Conservation (phyloP, 2,329 filamentous ascomycete species). For the Ascochyta koolunga region DNA sequence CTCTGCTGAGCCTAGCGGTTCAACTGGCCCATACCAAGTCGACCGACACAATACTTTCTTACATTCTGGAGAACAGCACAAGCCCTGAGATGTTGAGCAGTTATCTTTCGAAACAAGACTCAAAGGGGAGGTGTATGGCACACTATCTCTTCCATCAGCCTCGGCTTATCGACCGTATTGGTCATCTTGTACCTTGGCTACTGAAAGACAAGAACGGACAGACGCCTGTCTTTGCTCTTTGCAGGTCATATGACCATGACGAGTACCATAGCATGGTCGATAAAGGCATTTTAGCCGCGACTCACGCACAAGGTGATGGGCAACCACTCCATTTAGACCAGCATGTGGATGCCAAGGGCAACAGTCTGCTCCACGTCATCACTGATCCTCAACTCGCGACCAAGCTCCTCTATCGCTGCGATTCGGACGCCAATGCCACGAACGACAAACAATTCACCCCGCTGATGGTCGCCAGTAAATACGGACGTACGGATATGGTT, state of each 20-base stretch:
- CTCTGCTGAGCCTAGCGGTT: conserved; percentile 85
- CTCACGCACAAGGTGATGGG: conserved; percentile 74
- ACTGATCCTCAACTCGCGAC: conserved; percentile 80
- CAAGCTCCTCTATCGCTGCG: conserved; percentile 79
- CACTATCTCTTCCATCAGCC: conserved; percentile 96
- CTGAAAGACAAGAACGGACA: conserved; percentile 95
- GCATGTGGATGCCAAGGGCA: conserved; percentile 90
- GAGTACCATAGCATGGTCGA: conserved; percentile 89
- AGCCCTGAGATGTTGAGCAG: conserved; percentile 62
- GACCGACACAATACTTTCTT: conserved; percentile 76
- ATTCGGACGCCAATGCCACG: conserved; percentile 93
- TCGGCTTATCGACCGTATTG: conserved; percentile 76
- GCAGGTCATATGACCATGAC: conserved; percentile 91
- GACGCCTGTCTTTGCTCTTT: conserved; percentile 95
- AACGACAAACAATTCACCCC: conserved; percentile 96
- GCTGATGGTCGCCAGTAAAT: conserved; percentile 98
- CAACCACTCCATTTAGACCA: conserved; percentile 87
- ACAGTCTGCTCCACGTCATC: conserved; percentile 93
- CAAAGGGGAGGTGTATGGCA: conserved; percentile 85
- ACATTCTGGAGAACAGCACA: conserved; percentile 63
- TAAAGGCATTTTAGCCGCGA: conserved; percentile 76
- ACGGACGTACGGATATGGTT: conserved; percentile 92
- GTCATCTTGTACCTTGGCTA: conserved; percentile 81
- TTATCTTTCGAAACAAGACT: conserved; percentile 80
- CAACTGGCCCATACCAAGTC: conserved; percentile 79